These are phyloP conservation scores for Penicillium paradoxum DNA, from an alignment of 495 filamentous ascomycete species.

Conservation along the genomic window DNA sequence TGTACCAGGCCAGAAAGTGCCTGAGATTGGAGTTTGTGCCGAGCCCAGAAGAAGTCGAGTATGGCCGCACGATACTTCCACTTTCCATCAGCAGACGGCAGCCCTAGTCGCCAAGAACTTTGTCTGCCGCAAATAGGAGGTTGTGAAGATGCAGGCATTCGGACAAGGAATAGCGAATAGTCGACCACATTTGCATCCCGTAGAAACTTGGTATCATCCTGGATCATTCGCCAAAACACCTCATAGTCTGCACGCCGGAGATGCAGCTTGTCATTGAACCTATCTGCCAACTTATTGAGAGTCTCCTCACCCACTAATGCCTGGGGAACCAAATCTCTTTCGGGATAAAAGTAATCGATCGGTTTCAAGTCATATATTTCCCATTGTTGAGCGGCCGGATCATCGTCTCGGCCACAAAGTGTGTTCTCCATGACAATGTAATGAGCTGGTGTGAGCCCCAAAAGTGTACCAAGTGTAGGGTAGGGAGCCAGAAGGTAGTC, in stretches of 20 bases:
- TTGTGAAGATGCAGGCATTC: constrained; percentile 43
- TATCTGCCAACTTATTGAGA: constrained; percentile 53
- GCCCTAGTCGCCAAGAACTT: constrained; percentile 52
- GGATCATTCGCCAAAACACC: constrained; percentile 42
- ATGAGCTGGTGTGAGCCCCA: constrained; percentile 54
- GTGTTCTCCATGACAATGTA: constrained; percentile 73
- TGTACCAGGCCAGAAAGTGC: constrained; percentile 36
- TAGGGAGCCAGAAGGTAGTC: constrained; percentile 56
- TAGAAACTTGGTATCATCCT: constrained; percentile 56
- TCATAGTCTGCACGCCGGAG: constrained; percentile 47
- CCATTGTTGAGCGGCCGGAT: constrained; percentile 46
- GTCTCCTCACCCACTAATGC: constrained; percentile 54
- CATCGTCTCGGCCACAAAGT: constrained; percentile 49
- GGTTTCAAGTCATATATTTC: constrained; percentile 70
- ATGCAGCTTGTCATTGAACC: constrained; percentile 60
- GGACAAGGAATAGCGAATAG: constrained; percentile 63
- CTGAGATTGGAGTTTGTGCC: constrained; percentile 57
- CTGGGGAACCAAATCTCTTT: constrained; percentile 60
- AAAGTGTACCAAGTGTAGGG: constrained; percentile 47
- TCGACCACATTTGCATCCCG: constrained; percentile 58
- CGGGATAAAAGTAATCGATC: constrained; percentile 65
- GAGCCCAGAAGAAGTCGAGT: constrained; percentile 71
- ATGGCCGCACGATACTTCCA: constrained; percentile 59
- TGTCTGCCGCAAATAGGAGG: constrained; percentile 18
- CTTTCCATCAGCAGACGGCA: constrained; percentile 53